Evolutionary conservation across 2,329 filamentous ascomycete species (phyloP).

Genomic region (Penicillium sp.): DNA sequence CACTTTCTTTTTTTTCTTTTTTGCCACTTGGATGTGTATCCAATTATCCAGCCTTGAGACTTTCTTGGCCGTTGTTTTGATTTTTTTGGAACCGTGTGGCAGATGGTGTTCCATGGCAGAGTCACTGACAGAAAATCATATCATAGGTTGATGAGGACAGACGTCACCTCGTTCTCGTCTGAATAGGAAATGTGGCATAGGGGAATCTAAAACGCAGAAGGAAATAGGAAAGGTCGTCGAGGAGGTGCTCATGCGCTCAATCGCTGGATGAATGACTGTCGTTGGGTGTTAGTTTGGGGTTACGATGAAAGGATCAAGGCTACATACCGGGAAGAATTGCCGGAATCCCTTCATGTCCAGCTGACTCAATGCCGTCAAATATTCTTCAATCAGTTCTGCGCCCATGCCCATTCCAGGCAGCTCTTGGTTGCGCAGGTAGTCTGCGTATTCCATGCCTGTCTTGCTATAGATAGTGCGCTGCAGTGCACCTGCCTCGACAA

Average conservation of each 20-base stretch:
- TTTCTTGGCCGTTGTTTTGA: not conserved
- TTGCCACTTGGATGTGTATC: not conserved
- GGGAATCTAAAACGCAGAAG: slow-evolving; percentile 26
- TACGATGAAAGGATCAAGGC: not conserved
- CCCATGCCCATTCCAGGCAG: slow-evolving; percentile 47
- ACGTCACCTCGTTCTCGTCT: slow-evolving; percentile 17
- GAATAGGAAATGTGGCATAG: slow-evolving; percentile 19
- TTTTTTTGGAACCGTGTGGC: slow-evolving; percentile 7
- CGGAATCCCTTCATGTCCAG: slow-evolving; percentile 45
- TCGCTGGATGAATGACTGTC: slow-evolving; percentile 42
- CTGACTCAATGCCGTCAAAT: slow-evolving; percentile 42
- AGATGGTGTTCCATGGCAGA: slow-evolving; percentile 16
- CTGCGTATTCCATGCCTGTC: slow-evolving; percentile 73
- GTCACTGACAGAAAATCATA: slow-evolving; percentile 4
- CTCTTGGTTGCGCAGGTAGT: slow-evolving; percentile 44
- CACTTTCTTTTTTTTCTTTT: no score
- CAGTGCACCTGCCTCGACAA: slow-evolving; percentile 78
- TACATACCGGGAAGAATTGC: slow-evolving; percentile 45
- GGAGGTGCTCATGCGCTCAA: slow-evolving; percentile 38
- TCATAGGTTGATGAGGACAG: slow-evolving; percentile 12
- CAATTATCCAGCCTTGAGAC: slow-evolving; percentile 6
- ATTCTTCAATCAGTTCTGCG: slow-evolving; percentile 44
- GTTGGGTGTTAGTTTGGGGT: slow-evolving; percentile 4
- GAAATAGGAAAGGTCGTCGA: slow-evolving; percentile 16
- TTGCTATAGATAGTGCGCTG: slow-evolving; percentile 89